Conservation (phyloP, 352 stramenopile genomes). For the Pythium monospermum region DNA sequence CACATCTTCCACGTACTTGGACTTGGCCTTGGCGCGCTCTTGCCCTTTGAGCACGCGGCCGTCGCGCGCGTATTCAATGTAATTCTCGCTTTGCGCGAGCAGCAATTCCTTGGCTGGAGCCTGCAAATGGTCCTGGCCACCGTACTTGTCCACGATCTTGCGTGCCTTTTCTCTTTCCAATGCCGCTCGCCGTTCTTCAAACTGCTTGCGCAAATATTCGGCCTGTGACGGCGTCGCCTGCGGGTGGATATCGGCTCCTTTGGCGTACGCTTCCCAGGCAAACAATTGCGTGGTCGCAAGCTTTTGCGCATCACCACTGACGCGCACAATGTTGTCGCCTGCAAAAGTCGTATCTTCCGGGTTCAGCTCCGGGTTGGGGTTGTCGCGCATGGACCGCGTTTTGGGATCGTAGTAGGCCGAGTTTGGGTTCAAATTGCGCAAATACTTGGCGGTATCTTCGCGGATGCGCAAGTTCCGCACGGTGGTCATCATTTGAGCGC, state of each 20-base stretch:
- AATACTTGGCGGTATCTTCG: slow-evolving; percentile 99
- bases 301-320: slow-evolving; percentile 90
- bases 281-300: slow-evolving; percentile 95
- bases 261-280: slow-evolving; percentile 92
- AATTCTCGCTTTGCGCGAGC: slow-evolving; percentile 87
- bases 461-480: slow-evolving; percentile 98
- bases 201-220: slow-evolving; percentile 95
- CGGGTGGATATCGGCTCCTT: slow-evolving; percentile 91
- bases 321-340: slow-evolving; percentile 95
- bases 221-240: slow-evolving; percentile 95
- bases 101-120: slow-evolving; percentile 74
- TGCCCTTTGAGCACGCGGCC: slow-evolving; percentile 84
- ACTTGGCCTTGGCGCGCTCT: slow-evolving; percentile 78
- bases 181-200: slow-evolving; percentile 67
- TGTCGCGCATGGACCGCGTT: slow-evolving; percentile 97
- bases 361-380: slow-evolving; percentile 95
- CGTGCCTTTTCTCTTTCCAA: slow-evolving; percentile 62
- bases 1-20: slow-evolving; percentile 98
- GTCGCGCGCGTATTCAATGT: slow-evolving; percentile 93
- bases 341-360: slow-evolving; percentile 91
- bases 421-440: slow-evolving; percentile 97
- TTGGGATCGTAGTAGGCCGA: slow-evolving; percentile 99
- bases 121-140: slow-evolving; percentile 89
- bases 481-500: slow-evolving; percentile 97
- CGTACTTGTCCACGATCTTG: slow-evolving; percentile 95